phyloP scores from a whole-genome alignment of 768 basidiomycete genomes.

The Phanerochaete carnosa region DNA sequence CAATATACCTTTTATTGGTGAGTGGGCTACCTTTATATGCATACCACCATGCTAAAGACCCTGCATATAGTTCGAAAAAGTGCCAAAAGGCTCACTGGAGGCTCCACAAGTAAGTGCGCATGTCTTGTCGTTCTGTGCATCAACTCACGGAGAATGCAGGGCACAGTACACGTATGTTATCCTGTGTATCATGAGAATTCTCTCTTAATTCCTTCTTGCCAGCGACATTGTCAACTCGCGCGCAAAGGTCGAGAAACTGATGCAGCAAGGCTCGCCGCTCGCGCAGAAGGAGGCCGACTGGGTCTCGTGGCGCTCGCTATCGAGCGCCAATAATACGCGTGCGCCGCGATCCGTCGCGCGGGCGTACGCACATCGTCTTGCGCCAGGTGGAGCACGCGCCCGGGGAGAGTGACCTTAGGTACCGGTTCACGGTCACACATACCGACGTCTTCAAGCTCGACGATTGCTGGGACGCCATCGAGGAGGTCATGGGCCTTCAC shows the following conservation, averaged over 20 bases:
- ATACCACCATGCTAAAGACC: not conserved
- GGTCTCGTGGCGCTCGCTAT: conserved; percentile 18
- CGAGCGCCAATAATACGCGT: conserved; percentile 12
- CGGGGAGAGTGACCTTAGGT: conserved; percentile 10
- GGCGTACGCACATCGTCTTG: conserved; percentile 27
- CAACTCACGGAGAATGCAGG: not conserved
- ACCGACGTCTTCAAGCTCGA: conserved; percentile 22
- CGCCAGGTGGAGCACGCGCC: conserved; percentile 21
- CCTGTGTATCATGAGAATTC: not conserved
- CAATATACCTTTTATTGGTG: conserved; percentile 26
- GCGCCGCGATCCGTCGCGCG: conserved; percentile 21
- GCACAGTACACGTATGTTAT: not conserved
- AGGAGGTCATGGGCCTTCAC: conserved; percentile 16
- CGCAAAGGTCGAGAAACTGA: conserved; percentile 12
- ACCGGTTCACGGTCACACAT: conserved; percentile 19
- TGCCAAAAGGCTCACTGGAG: conserved; percentile 24
- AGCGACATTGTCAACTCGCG: conserved; percentile 10
- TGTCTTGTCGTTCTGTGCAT: too few species aligned
- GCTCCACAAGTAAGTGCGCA: conserved; percentile 21
- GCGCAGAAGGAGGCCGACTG: conserved; percentile 21
- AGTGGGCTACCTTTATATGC: conserved; percentile 7
- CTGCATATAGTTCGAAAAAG: conserved; percentile 17
- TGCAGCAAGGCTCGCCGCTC: conserved; percentile 8
- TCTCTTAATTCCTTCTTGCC: not conserved
- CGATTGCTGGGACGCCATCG: conserved; percentile 23